A percentile compares a stretch with the other conserved stretches of the same genome.
Evolutionary conservation across 345 rosid genomes (phyloP).

Genomic region (Citrus hindsii): DNA sequence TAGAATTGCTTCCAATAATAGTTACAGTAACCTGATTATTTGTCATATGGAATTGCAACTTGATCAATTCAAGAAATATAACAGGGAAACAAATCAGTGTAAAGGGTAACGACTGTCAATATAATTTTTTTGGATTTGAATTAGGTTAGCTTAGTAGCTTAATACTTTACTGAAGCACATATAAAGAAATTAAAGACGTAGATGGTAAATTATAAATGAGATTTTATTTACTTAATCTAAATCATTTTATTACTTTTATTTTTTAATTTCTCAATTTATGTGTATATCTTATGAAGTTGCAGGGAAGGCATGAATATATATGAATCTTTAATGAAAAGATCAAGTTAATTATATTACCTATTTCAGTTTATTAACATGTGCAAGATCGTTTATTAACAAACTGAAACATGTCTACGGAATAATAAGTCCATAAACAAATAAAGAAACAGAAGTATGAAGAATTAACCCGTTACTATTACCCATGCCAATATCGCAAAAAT

Average conservation of each 20-base stretch:
- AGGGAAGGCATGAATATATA: neutral
- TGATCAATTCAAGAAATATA: too few species aligned
- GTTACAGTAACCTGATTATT: too few species aligned
- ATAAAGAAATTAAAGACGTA: neutral
- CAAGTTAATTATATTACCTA: neutral
- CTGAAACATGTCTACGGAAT: neutral
- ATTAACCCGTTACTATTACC: too few species aligned
- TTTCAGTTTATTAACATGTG: neutral
- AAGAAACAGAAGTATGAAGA: neutral
- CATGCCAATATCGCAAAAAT: neutral
- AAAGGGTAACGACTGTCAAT: too few species aligned
- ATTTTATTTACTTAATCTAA: neutral
- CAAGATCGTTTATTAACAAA: neutral
- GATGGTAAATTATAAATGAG: neutral
- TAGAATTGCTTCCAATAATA: too few species aligned
- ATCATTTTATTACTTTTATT: neutral
- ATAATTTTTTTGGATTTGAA: neutral
- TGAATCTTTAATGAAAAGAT: neutral
- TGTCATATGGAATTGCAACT: too few species aligned
- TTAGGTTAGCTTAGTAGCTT: neutral
- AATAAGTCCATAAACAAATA: neutral
- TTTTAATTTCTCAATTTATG: neutral
- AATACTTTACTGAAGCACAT: neutral
- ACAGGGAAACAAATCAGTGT: too few species aligned
- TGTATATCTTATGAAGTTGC: neutral